Base-by-base conservation (phyloP, 2,329 filamentous ascomycete species). In the Lasiodiplodia citricola region DNA sequence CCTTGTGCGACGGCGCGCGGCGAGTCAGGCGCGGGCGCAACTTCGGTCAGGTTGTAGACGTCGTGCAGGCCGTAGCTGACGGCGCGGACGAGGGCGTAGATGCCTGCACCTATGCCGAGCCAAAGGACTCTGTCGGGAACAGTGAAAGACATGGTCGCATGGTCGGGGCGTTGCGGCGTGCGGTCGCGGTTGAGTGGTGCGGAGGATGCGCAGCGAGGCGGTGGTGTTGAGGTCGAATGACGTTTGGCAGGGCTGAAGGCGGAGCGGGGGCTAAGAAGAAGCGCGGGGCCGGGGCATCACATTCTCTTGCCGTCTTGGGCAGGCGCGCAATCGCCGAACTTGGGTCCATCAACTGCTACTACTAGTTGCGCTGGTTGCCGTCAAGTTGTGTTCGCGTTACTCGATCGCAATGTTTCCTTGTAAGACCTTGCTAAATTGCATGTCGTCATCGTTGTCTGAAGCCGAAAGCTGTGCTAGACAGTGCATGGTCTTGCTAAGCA, bases 11-110 rank as follows among this genome's bases (percentile, higher is more conserved):
- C 18, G 51, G 60, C 47, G 66, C 64, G 47, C 68, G 67, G 87
- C 63, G 91, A 87, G 76, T 91, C 90, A 44, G 88, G 88, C 70
- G 89, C 87, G 44, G 88, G 86, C 70, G 88, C 88, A 74, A 96
- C 87, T 78, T 90, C 86, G 71, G 90, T 90, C 66, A 90, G 84
- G 73, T 88, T 84, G 72, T 89, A 86, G 72, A 90, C 87, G 67
- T 86, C 80, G 68, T 83, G 82, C 55, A 94, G 87, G 67, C 87
- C 83, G 47, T 84, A 78, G 71, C 85, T 84, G 78, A 92, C 87
- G 65, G 84, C 82, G 69, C 84, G 82, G 68, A 90, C 77, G 70
- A 91, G 81, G 72, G 86, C 79, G 73, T 89, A 86, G 51, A 89
- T 85, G 70, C 89, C 86, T 66, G 91, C 72, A 68, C 82, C 81